Conservation (phyloP, 192 early-diverging fungal species). For the Backusella westeae region DNA sequence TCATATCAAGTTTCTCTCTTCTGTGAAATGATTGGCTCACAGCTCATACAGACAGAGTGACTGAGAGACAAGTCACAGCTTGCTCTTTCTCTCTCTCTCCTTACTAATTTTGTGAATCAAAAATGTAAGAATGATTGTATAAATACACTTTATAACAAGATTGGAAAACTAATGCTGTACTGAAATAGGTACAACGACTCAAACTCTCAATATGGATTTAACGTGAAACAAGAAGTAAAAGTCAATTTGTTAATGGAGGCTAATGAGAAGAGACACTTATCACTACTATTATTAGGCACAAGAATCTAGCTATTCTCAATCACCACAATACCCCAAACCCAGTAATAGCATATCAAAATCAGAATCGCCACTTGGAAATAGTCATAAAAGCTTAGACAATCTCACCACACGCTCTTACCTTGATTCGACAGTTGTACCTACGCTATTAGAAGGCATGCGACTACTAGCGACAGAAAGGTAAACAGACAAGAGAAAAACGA, state of each 20-base stretch:
- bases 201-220: not conserved
- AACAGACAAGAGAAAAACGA: not conserved
- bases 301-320: not conserved
- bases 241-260: not conserved
- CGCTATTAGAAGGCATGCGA: conserved; percentile 51
- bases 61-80: not conserved
- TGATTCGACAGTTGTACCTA: conserved; percentile 52
- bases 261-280: not conserved
- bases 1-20: not conserved
- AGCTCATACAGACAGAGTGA: not conserved
- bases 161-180: no score
- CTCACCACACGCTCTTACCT: conserved; percentile 47
- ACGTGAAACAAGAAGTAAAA: not conserved
- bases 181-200: not conserved
- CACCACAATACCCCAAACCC: not conserved
- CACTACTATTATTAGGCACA: not conserved
- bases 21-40: not conserved
- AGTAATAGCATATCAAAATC: not conserved
- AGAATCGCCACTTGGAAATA: not conserved
- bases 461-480: conserved; percentile 50
- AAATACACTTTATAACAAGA: no score
- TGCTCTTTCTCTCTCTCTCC: not conserved
- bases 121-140: not conserved
- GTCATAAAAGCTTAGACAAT: not conserved
- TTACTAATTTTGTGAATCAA: not conserved